phyloP scores from a whole-genome alignment of 2,329 filamentous ascomycete genomes.

The Ramichloridium luteum region DNA sequence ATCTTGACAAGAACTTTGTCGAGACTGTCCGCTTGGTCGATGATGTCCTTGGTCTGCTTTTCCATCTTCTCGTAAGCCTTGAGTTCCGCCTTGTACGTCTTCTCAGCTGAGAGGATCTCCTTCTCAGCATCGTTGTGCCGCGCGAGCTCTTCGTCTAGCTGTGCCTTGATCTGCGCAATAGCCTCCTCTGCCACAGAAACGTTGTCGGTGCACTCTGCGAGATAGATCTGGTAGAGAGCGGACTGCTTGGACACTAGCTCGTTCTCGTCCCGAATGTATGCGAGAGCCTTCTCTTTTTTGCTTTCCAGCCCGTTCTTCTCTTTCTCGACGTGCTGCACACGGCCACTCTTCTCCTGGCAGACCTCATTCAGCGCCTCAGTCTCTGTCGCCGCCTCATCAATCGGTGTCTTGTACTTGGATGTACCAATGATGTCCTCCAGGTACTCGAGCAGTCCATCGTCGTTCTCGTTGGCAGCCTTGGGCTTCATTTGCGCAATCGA shows the following conservation, averaged over 20 bases:
- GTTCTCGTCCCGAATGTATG: slow-evolving; percentile 84
- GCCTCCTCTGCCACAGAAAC: slow-evolving; percentile 79
- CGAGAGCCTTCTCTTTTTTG: slow-evolving; percentile 89
- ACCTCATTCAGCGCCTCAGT: slow-evolving; percentile 89
- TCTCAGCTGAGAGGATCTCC: slow-evolving; percentile 79
- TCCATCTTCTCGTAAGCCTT: slow-evolving; percentile 76
- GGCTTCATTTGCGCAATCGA: slow-evolving; percentile 99
- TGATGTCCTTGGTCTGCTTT: slow-evolving; percentile 63
- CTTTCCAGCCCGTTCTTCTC: slow-evolving; percentile 87
- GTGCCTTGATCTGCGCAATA: slow-evolving; percentile 76
- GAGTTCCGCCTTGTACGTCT: slow-evolving; percentile 66
- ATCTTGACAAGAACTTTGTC: slow-evolving; percentile 97
- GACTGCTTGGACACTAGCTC: slow-evolving; percentile 83
- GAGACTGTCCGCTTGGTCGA: slow-evolving; percentile 81
- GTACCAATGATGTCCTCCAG: slow-evolving; percentile 98
- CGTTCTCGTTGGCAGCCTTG: slow-evolving; percentile 87
- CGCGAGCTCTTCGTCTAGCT: slow-evolving; percentile 76
- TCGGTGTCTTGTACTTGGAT: slow-evolving; percentile 93
- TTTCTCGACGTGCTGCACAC: slow-evolving; percentile 96
- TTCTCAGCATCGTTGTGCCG: slow-evolving; percentile 85
- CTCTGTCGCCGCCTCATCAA: slow-evolving; percentile 83
- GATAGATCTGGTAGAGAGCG: slow-evolving; percentile 82
- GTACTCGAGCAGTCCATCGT: slow-evolving; percentile 91
- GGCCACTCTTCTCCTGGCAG: slow-evolving; percentile 85
- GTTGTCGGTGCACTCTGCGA: slow-evolving; percentile 79